Conservation (phyloP, 148 eudicot species). For the Amaranthus cruentus region DNA sequence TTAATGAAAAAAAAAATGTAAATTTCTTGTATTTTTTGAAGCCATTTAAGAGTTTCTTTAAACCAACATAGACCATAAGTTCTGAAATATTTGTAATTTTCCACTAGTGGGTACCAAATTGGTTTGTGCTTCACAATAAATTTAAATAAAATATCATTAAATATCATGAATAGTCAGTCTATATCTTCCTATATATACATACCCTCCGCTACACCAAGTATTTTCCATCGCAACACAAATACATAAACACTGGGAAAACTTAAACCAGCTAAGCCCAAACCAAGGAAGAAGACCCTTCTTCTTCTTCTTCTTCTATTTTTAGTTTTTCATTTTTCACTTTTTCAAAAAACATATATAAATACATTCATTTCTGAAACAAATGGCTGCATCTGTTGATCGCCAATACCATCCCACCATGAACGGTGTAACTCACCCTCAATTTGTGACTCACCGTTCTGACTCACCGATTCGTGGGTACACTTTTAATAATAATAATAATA, state of each 20-base stretch:
- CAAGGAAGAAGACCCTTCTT: conserved; percentile 14
- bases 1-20: no score
- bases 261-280: not conserved
- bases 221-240: conserved; percentile 13
- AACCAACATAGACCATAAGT: not conserved
- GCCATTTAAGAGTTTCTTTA: not conserved
- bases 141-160: not conserved
- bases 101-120: not conserved
- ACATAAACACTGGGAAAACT: not conserved
- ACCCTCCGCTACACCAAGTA: not conserved
- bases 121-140: not conserved
- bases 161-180: not conserved
- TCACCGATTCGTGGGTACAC: conserved; percentile 43
- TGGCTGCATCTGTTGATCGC: conserved; percentile 83
- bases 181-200: conserved; percentile 4
- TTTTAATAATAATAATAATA: conserved; percentile 1
- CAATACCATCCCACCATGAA: conserved; percentile 43
- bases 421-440: conserved; percentile 28
- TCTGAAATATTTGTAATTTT: not conserved
- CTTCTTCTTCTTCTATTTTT: conserved; percentile 5
- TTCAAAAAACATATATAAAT: not conserved
- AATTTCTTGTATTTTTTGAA: not conserved
- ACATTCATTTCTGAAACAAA: not conserved
- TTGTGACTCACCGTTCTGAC: conserved; percentile 37
- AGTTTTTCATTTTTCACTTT: not conserved